Conservation (phyloP, 2,329 filamentous ascomycete species). For the Claviceps sp. region DNA sequence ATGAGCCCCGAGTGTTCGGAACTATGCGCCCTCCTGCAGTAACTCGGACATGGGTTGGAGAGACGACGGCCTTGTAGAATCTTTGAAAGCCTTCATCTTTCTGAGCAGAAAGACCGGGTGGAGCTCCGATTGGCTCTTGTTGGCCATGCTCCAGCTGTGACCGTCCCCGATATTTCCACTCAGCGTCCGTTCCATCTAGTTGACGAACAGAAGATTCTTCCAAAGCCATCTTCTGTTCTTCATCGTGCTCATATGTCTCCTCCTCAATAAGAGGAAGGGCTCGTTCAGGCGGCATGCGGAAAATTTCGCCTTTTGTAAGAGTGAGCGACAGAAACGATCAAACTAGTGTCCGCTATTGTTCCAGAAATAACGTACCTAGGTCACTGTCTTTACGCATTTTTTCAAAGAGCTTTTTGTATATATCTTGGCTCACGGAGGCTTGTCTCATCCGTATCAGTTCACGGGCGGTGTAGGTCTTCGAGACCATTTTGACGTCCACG, state of each 20-base stretch:
- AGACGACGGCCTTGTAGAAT: conserved; percentile 56
- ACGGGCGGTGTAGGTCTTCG: conserved; percentile 27
- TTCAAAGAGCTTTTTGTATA: conserved; percentile 17
- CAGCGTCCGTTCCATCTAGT: conserved; percentile 27
- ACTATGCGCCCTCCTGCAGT: conserved; percentile 56
- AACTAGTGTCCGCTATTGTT: no score
- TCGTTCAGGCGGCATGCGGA: conserved; percentile 15
- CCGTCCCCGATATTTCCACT: conserved; percentile 33
- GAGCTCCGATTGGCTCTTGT: conserved; percentile 38
- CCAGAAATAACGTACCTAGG: conserved; percentile 21
- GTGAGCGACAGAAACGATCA: background rate
- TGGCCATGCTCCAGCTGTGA: conserved; percentile 28
- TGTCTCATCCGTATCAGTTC: conserved; percentile 29
- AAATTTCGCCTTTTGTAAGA: conserved; percentile 16
- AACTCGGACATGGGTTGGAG: conserved; percentile 52
- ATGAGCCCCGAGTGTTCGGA: conserved; percentile 43
- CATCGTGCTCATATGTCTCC: conserved; percentile 11
- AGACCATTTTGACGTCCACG: conserved; percentile 26
- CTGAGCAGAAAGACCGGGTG: conserved; percentile 38
- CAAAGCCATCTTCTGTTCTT: conserved; percentile 1
- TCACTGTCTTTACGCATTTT: conserved; percentile 26
- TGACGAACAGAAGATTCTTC: conserved; percentile 15
- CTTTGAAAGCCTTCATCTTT: conserved; percentile 52
- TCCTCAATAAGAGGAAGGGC: conserved; percentile 19
- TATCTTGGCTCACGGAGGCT: conserved; percentile 12